Base-by-base conservation (phyloP, 1,139 yeast genomes). In the Saccharomycopsis hybrid region DNA sequence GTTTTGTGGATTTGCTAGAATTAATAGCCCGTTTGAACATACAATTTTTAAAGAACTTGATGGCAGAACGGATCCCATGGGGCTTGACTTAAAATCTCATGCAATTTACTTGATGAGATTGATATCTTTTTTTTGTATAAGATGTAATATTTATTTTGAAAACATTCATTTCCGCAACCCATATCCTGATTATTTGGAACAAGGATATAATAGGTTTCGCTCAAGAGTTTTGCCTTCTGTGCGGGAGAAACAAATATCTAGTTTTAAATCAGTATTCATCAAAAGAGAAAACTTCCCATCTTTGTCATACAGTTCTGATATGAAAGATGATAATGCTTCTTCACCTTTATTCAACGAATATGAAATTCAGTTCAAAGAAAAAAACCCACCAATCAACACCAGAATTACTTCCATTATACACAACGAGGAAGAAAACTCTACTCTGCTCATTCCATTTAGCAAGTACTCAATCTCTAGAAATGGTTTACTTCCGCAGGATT, bases 81-180 rank as follows among this genome's bases (percentile, higher is more conserved):
- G 29, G 5, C 4, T 9, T 3, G 48, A 50, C 11, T 32, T 50
- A 9, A 43, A 35, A 45, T 46, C 18, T 28, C 51, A 47, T 37
- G 41, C 33, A 4, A 32, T 28, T 13, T 50, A 47, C 29, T 27
- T 48, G 2, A 2, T 44, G 5, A 31, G 53, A 18, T 2, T 50
- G 2, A 50, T 50, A 5, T 43, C 46, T 27, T 50, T 44, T 36
- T 50, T 50, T 38, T 36, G 40, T 7, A 48, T 35, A 11, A 29
- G 53, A 25, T 7, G 32, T n/a, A 47, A 41, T 27, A 48, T 50
- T 31, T 50, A 50, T 30, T 40, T 31, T 32, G 53, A 50, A 13
- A 48, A 48, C 31, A 41, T 50, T 30, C 53, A 50, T 29, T 43
- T 47, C 45, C 44, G 28, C 4, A 27, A 50, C 11, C 53, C 53